These are phyloP conservation scores for Tylopilus sp. DNA, from an alignment of 1,284 basidiomycete genomes.

Conservation along the genomic window DNA sequence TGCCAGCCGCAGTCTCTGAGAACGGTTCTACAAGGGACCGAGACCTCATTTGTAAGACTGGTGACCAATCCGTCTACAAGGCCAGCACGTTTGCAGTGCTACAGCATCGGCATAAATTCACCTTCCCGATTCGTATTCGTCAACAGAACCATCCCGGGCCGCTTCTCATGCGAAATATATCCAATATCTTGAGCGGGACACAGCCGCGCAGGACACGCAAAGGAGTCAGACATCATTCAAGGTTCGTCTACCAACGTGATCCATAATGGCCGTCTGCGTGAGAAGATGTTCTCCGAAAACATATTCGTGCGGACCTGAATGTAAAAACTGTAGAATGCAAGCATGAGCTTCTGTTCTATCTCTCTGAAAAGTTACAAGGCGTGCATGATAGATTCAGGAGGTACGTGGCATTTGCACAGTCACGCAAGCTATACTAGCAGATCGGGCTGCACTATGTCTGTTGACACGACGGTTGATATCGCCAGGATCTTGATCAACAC, in stretches of 20 bases:
- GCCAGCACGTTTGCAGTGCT: constrained; percentile 9
- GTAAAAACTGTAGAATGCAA: constrained; percentile 82
- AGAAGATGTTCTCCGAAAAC: constrained; percentile 31
- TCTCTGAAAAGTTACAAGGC: constrained; percentile 30
- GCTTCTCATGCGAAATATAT: constrained; percentile 94
- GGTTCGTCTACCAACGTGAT: constrained; percentile 60
- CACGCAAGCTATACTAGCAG: too few species aligned
- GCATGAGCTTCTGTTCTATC: constrained; percentile 81
- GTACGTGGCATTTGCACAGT: constrained; percentile 69
- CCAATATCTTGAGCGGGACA: constrained; percentile 78
- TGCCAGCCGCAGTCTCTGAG: too few species aligned
- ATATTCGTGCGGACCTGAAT: constrained; percentile 71
- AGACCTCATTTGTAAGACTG: too few species aligned
- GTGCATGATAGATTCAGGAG: not conserved
- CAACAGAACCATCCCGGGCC: constrained; percentile 90
- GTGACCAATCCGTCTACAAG: too few species aligned
- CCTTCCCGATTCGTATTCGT: constrained; percentile 76
- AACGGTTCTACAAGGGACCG: too few species aligned
- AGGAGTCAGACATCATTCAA: constrained; percentile 87
- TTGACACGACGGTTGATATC: constrained; percentile 59
- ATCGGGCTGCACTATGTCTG: constrained; percentile 35
- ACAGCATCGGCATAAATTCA: constrained; percentile 50
- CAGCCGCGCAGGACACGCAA: constrained; percentile 84
- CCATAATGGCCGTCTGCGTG: not conserved
- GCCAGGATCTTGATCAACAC: constrained; percentile 55